A percentile compares a stretch with the other conserved stretches of the same genome.
Conservation (phyloP, 2,329 filamentous ascomycete species). For the Furcasterigmium furcatum region DNA sequence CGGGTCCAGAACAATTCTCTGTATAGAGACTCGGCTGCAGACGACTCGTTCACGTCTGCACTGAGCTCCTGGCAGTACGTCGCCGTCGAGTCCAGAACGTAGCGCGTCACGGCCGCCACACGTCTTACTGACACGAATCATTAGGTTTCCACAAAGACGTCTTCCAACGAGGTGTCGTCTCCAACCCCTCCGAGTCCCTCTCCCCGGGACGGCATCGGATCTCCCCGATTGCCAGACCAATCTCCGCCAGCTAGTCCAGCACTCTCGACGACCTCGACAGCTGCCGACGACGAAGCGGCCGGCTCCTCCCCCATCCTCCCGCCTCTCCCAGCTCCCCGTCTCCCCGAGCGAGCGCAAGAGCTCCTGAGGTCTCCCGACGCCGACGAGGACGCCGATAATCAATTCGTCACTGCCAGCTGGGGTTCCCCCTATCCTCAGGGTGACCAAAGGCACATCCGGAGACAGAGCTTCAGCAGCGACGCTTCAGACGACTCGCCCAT, state of each 20-base stretch:
- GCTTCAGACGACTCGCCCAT: constrained; percentile 58
- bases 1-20: background rate
- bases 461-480: constrained; percentile 54
- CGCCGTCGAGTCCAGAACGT: background rate
- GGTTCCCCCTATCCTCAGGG: constrained; percentile 82
- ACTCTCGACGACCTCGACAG: constrained; percentile 60
- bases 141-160: constrained; percentile 50
- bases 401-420: constrained; percentile 76
- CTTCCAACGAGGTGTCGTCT: constrained; percentile 45
- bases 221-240: constrained; percentile 28
- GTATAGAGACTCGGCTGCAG: constrained; percentile 55
- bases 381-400: constrained; percentile 29
- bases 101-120: constrained; percentile 8
- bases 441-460: constrained; percentile 46
- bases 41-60: constrained; percentile 58
- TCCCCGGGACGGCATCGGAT: constrained; percentile 54
- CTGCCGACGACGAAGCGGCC: constrained; percentile 51
- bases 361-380: constrained; percentile 52
- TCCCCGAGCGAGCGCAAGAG: constrained; percentile 52
- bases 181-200: constrained; percentile 55
- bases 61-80: constrained; percentile 56
- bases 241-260: constrained; percentile 51
- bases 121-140: background rate
- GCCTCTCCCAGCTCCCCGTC: constrained; percentile 53
- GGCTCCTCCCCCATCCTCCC: constrained; percentile 57